A percentile compares a stretch with the other conserved stretches of the same genome.
These are phyloP conservation scores for Mimosa bimucronata DNA, from an alignment of 306 rosid species.

Conservation along the genomic window DNA sequence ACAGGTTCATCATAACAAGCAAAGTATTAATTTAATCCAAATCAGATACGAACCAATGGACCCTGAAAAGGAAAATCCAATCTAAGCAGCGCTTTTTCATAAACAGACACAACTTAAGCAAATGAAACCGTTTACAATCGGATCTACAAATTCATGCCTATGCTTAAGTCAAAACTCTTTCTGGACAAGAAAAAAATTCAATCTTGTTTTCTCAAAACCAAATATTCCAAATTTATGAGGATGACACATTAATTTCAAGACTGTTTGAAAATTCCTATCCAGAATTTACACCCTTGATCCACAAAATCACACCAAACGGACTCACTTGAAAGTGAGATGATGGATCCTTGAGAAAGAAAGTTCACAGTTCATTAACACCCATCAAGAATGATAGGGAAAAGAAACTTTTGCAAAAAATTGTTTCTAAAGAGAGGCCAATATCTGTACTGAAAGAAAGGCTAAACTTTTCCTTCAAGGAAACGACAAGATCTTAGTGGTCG, in stretches of 20 bases:
- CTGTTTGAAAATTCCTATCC: background rate
- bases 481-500: conserved; percentile 32
- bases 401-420: background rate
- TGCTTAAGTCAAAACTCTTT: background rate
- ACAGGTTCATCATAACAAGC: conserved; percentile 7
- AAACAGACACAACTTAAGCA: background rate
- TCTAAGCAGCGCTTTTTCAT: conserved; percentile 7
- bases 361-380: conserved; percentile 12
- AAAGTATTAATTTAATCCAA: too few species aligned
- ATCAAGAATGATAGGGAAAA: background rate
- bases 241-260: background rate
- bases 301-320: background rate
- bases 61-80: background rate
- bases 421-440: background rate
- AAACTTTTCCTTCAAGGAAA: background rate
- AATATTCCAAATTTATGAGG: background rate
- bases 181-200: background rate
- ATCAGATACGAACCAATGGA: background rate
- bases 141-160: conserved; percentile 35
- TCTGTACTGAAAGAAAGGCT: background rate
- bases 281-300: background rate
- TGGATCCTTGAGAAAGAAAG: background rate
- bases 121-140: conserved; percentile 31
- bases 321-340: background rate
- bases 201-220: background rate